These are phyloP conservation scores for Fusarium staphyleae DNA, from an alignment of 2,329 filamentous ascomycete genomes.

Conservation along the genomic window DNA sequence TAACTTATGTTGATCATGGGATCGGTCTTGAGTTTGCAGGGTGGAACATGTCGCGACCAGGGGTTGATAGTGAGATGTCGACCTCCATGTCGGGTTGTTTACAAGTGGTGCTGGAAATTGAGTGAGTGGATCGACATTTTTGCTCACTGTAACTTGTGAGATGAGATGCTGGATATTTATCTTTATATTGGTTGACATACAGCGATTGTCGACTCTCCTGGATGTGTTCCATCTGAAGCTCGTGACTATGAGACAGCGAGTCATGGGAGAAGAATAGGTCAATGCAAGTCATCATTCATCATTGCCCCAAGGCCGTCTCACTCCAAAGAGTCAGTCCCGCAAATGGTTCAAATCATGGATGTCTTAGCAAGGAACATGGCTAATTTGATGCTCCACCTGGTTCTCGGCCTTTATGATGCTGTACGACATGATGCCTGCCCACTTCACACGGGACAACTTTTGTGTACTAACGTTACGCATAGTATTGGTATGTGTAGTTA, in stretches of 20 bases:
- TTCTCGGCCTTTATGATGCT: conserved; percentile 12
- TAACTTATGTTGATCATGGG: conserved; percentile 34
- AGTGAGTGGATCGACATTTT: conserved; percentile 26
- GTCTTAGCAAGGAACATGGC: conserved; percentile 26
- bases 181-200: conserved; percentile 11
- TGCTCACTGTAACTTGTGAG: conserved; percentile 26
- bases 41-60: conserved; percentile 13
- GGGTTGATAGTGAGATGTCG: conserved; percentile 15
- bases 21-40: conserved; percentile 20
- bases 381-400: conserved; percentile 35
- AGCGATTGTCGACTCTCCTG: no score
- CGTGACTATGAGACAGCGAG: conserved; percentile 22
- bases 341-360: conserved; percentile 15
- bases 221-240: not conserved
- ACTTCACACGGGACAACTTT: no score
- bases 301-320: conserved; percentile 4
- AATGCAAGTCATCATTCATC: conserved; percentile 13
- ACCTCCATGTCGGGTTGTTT: conserved; percentile 22
- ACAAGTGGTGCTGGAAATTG: conserved; percentile 15
- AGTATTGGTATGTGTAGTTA: no score
- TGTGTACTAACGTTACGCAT: no score
- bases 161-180: no score
- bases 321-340: conserved; percentile 11
- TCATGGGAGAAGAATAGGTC: conserved; percentile 16
- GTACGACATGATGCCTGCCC: no score